These are phyloP conservation scores for Castanea mollissima DNA, from an alignment of 306 rosid species.

Conservation along the genomic window DNA sequence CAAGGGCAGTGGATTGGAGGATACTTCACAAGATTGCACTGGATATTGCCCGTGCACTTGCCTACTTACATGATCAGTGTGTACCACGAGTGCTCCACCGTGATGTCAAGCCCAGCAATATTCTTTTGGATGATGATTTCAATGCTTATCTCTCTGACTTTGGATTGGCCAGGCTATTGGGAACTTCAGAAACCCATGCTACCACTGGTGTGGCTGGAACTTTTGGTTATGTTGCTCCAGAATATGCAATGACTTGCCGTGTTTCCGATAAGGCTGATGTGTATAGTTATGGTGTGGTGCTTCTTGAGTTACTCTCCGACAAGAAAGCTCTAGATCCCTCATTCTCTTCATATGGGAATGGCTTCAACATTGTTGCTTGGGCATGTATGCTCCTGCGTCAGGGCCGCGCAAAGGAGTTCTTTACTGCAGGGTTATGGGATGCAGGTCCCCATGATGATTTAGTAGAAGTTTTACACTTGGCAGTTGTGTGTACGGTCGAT, in stretches of 20 bases:
- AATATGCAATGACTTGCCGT: constrained; percentile 95
- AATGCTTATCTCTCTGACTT: constrained; percentile 91
- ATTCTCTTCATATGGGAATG: constrained; percentile 78
- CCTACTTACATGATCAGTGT: constrained; percentile 87
- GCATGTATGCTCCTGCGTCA: constrained; percentile 82
- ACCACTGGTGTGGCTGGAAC: constrained; percentile 99
- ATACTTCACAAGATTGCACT: constrained; percentile 90
- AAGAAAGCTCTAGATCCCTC: constrained; percentile 95
- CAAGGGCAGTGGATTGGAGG: constrained; percentile 91
- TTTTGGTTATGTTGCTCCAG: constrained; percentile 94
- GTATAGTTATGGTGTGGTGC: constrained; percentile 97
- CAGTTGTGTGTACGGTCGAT: constrained; percentile 85
- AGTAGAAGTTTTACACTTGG: constrained; percentile 83
- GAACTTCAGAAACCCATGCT: constrained; percentile 96
- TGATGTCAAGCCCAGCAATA: constrained; percentile 93
- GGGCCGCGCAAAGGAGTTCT: constrained; percentile 85
- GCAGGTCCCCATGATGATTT: constrained; percentile 78
- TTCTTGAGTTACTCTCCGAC: constrained; percentile 85
- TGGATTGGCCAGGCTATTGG: constrained; percentile 90
- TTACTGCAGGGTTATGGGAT: constrained; percentile 83
- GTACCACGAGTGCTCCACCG: constrained; percentile 95
- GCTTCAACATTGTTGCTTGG: constrained; percentile 93
- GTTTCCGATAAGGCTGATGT: constrained; percentile 96
- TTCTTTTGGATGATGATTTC: constrained; percentile 77
- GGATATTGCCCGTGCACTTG: constrained; percentile 86